Evolutionary conservation across 2,329 filamentous ascomycete species (phyloP), one percentile per base, ranked within the genome.

Genomic region (Venturia asperata): DNA sequence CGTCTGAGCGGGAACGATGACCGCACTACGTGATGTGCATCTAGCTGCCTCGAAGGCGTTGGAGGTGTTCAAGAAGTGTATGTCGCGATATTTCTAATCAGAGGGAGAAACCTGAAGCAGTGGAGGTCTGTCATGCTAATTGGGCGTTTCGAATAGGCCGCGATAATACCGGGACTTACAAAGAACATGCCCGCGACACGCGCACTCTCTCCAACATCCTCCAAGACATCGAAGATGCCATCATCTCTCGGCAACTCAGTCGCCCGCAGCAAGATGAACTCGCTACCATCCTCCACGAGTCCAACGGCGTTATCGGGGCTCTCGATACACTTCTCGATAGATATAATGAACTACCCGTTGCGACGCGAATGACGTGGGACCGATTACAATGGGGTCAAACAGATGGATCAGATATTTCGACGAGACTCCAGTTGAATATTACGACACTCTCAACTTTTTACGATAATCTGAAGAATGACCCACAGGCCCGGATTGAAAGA

Each of bases 351-450:
- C 70, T 74, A 21, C 70, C 73, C 39, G 70, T 71, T 34, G 72
- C 71, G 62, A 70, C 66, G 65, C 72, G 71, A 64, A 67, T 72
- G 42, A 67, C 70, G 10, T 75, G 71, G 71, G 71, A 75, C 52
- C 69, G 72, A 17, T 37, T 74, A 49, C 71, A 69, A 64, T 74
- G 70, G 69, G 72, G 73, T 37, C 69, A 72, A 5, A 67, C 71
- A 6, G 68, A 66, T n/a, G 69, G 68, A 1, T 66, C 66, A 19
- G 66, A 67, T 19, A 58, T 74, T 17, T 69, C 71, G 4, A 69
- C 69, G 27, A 70, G 70, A 5, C 66, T 74, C 5, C 69, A 68
- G n/a, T 65, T 70, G 24, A 71, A 67, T 43, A 70, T 72, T 11
- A 63, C 66, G 2, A 69, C 72, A 68, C 68, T 75, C 10, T 72